phyloP scores from a whole-genome alignment of 495 filamentous ascomycete species.

The Hyaloscypha variabilis region DNA sequence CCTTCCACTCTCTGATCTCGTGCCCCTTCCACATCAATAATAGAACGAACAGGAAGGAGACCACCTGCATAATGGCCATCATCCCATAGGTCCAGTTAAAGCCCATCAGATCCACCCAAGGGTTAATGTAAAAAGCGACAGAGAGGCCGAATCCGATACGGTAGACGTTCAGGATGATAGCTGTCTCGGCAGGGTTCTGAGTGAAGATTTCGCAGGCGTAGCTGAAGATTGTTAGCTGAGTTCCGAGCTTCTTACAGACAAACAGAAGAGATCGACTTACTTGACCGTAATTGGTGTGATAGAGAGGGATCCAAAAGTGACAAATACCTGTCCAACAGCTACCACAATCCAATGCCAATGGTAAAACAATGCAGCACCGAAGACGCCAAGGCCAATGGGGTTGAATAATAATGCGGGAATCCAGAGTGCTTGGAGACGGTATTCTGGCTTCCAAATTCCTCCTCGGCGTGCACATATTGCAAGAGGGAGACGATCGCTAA shows the following conservation, averaged over 20 bases:
- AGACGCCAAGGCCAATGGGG: constrained; percentile 51
- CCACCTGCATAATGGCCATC: constrained; percentile 49
- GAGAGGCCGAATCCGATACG: constrained; percentile 46
- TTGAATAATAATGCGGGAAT: constrained; percentile 43
- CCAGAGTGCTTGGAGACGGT: constrained; percentile 51
- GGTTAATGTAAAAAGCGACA: constrained; percentile 50
- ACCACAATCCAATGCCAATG: constrained; percentile 51
- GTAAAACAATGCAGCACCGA: constrained; percentile 49
- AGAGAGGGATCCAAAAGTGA: constrained; percentile 43
- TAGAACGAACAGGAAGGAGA: constrained; percentile 41
- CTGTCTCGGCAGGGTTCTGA: constrained; percentile 45
- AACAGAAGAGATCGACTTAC: no score
- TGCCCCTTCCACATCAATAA: constrained; percentile 38
- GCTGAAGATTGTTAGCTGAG: no score
- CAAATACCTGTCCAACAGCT: constrained; percentile 46
- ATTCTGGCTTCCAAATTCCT: constrained; percentile 55
- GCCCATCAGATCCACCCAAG: constrained; percentile 46
- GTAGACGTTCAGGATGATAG: constrained; percentile 43
- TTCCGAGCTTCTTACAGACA: no score
- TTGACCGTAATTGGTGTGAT: constrained; percentile 49
- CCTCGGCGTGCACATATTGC: constrained; percentile 39
- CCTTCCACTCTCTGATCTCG: constrained; percentile 25
- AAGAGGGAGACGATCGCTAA: constrained; percentile 50
- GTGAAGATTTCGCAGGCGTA: constrained; percentile 45
- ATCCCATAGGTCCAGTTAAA: constrained; percentile 56